These are phyloP conservation scores for Fusarium albidum DNA, from an alignment of 2,329 filamentous ascomycete species.

Conservation along the genomic window DNA sequence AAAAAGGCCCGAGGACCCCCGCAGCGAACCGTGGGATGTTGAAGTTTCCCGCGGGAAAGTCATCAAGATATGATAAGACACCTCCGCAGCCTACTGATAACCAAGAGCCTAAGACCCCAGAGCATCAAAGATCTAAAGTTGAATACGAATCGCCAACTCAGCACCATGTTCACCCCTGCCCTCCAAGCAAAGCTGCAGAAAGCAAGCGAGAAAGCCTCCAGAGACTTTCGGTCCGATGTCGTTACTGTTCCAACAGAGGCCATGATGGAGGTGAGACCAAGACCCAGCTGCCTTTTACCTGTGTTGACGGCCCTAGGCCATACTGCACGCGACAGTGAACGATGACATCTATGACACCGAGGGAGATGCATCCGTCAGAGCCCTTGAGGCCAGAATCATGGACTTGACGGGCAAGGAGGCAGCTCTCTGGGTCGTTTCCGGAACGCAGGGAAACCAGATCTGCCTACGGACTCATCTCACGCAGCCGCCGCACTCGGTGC, in stretches of 20 bases:
- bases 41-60: background rate
- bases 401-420: slow-evolving; percentile 40
- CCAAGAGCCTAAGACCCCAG: too few relatives aligned
- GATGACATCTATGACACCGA: slow-evolving; percentile 41
- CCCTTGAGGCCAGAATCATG: slow-evolving; percentile 32
- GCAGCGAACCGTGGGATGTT: background rate
- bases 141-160: background rate
- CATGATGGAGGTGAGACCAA: slow-evolving; percentile 35
- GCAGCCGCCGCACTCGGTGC: slow-evolving; percentile 39
- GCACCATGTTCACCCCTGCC: slow-evolving; percentile 14
- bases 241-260: slow-evolving; percentile 37
- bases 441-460: slow-evolving; percentile 41
- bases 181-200: slow-evolving; percentile 18
- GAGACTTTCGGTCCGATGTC: slow-evolving; percentile 42
- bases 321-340: slow-evolving; percentile 39
- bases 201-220: slow-evolving; percentile 28
- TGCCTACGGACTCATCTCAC: slow-evolving; percentile 40
- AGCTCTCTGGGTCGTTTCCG: slow-evolving; percentile 39
- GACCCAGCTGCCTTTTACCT: too few relatives aligned
- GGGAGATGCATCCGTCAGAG: slow-evolving; percentile 39
- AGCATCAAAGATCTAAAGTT: too few relatives aligned
- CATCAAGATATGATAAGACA: background rate
- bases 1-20: too few relatives aligned
- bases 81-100: background rate
- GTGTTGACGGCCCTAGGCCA: slow-evolving; percentile 20